These are phyloP conservation scores for Babesia bigemina DNA, from an alignment of 169 alveolate genomes.

Conservation along the genomic window DNA sequence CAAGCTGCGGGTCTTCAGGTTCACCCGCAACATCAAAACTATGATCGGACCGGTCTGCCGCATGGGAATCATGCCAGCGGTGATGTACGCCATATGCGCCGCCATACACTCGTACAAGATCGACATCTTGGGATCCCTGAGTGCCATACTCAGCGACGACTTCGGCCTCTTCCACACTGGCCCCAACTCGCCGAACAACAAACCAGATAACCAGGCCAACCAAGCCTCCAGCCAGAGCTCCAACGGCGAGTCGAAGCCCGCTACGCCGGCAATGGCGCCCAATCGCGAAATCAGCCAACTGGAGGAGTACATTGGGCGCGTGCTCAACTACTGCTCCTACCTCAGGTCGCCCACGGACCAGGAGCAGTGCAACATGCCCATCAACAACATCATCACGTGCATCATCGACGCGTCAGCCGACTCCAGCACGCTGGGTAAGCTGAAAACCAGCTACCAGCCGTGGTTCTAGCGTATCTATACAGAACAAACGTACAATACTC, in stretches of 20 bases:
- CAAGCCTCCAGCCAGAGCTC: constrained; percentile 13
- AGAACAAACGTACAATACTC: background rate
- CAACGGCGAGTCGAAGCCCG: constrained; percentile 17
- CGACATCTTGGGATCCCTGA: constrained; percentile 70
- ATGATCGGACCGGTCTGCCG: constrained; percentile 83
- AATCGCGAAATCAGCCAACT: constrained; percentile 31
- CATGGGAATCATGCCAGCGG: constrained; percentile 83
- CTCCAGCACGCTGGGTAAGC: constrained; percentile 67
- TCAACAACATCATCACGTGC: constrained; percentile 59
- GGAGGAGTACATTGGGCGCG: constrained; percentile 62
- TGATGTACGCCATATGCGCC: constrained; percentile 75
- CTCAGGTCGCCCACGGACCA: constrained; percentile 69
- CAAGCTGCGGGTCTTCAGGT: constrained; percentile 71
- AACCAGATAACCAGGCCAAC: constrained; percentile 2
- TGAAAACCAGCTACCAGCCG: constrained; percentile 65
- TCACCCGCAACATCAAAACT: constrained; percentile 79
- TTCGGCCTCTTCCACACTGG: constrained; percentile 11
- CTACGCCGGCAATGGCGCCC: constrained; percentile 26
- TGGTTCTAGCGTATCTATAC: constrained; percentile 43
- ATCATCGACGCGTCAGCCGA: constrained; percentile 70
- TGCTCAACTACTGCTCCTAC: constrained; percentile 66
- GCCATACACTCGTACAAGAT: constrained; percentile 76
- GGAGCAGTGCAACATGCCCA: constrained; percentile 66
- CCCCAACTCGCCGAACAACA: constrained; percentile 1
- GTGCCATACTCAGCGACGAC: constrained; percentile 74